Conservation (phyloP, 805 yeast species). For the Wickerhamomyces rabaulensis region DNA sequence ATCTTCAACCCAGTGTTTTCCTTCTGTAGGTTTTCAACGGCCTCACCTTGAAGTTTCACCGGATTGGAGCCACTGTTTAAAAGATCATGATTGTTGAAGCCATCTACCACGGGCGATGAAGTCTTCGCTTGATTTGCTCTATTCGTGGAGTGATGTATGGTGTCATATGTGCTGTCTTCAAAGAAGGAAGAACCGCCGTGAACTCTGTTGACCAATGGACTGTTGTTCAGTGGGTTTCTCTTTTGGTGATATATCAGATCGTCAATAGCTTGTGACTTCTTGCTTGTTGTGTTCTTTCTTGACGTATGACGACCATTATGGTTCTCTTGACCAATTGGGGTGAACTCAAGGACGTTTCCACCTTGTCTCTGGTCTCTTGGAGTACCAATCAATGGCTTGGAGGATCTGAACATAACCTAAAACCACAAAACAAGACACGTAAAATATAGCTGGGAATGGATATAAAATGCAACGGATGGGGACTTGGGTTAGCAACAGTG, state of each 20-base stretch:
- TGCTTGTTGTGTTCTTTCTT: neutral
- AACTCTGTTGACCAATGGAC: conserved; percentile 16
- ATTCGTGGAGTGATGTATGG: conserved; percentile 12
- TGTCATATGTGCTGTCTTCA: conserved; percentile 20
- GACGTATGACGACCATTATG: neutral
- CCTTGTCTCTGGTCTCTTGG: conserved; percentile 19
- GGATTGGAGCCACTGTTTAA: conserved; percentile 25
- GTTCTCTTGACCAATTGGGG: conserved; percentile 33
- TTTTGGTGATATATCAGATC: conserved; percentile 1
- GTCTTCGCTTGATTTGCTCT: conserved; percentile 2
- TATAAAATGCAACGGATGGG: neutral
- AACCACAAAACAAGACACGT: neutral
- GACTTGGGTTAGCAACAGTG: neutral
- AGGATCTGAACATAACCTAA: conserved; percentile 22
- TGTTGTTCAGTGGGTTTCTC: conserved; percentile 13
- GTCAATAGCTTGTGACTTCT: neutral
- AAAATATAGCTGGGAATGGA: neutral
- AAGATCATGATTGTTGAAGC: conserved; percentile 14
- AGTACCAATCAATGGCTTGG: conserved; percentile 25
- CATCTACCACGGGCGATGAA: conserved; percentile 16
- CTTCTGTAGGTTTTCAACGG: conserved; percentile 28
- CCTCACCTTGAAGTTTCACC: conserved; percentile 25
- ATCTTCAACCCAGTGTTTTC: conserved; percentile 42
- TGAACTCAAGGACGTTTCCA: conserved; percentile 30
- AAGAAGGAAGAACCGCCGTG: conserved; percentile 25